These are phyloP conservation scores for Fraxinus baroniana DNA, from an alignment of 305 asterid species.

Conservation along the genomic window DNA sequence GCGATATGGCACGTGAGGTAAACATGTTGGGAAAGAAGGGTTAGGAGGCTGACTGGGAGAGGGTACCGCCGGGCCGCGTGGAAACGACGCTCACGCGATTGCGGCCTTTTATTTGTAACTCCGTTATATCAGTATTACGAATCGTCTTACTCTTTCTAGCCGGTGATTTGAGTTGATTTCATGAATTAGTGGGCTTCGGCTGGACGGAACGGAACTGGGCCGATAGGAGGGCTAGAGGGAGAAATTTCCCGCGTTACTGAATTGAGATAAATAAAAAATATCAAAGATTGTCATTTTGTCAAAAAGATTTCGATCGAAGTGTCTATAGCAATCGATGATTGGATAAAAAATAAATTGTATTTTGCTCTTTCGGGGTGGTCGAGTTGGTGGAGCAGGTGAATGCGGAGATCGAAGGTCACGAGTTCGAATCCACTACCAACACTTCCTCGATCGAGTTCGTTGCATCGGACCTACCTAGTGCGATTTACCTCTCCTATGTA, in stretches of 20 bases:
- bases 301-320: too few species aligned
- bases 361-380: too few species aligned
- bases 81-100: conserved; percentile 55
- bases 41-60: conserved; percentile 34
- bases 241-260: background rate
- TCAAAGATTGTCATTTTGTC: too few species aligned
- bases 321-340: too few species aligned
- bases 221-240: background rate
- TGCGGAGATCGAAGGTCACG: too few species aligned
- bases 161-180: background rate
- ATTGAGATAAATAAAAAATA: too few species aligned
- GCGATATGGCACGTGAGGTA: conserved; percentile 20
- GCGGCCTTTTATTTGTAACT: conserved; percentile 40
- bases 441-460: too few species aligned
- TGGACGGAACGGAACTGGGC: background rate
- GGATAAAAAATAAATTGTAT: too few species aligned
- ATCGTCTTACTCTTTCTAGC: background rate
- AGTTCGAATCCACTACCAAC: too few species aligned
- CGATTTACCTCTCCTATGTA: too few species aligned
- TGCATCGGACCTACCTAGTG: too few species aligned
- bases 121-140: conserved; percentile 32
- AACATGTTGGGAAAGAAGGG: conserved; percentile 24
- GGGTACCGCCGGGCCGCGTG: conserved; percentile 65
- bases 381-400: too few species aligned
- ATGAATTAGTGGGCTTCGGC: background rate